Percentiles rank a stretch among this genome's conserved stretches.
Conservation (phyloP, 2,329 filamentous ascomycete genomes). For the Neurospora sp. region DNA sequence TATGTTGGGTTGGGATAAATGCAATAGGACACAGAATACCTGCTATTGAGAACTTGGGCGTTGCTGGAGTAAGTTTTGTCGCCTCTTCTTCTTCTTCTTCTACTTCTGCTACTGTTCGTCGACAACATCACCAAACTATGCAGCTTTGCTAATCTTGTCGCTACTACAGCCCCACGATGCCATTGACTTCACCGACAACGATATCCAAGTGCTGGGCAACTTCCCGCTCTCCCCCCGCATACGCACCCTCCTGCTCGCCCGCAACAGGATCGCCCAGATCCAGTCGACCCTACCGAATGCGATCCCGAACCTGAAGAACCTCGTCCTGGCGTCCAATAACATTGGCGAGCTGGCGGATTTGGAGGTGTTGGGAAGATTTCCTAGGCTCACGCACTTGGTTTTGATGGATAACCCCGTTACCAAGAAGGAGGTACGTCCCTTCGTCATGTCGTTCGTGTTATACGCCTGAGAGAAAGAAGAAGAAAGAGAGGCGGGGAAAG, state of each 20-base stretch:
- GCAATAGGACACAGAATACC: slow-evolving; percentile 92
- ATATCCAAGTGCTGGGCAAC: slow-evolving; percentile 81
- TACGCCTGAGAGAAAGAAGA: background rate
- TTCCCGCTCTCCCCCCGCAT: slow-evolving; percentile 87
- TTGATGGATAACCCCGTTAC: slow-evolving; percentile 82
- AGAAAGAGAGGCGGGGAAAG: background rate
- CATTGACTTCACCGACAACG: slow-evolving; percentile 98
- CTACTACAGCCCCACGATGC: slow-evolving; percentile 72
- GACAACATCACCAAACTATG: background rate
- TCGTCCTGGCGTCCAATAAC: slow-evolving; percentile 78
- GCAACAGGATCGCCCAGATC: slow-evolving; percentile 79
- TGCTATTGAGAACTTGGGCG: slow-evolving; percentile 93
- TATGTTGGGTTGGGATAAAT: slow-evolving; percentile 18
- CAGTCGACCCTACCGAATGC: slow-evolving; percentile 64
- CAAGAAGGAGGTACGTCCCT: slow-evolving; percentile 70
- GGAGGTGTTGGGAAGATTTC: slow-evolving; percentile 64
- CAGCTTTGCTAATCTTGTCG: background rate
- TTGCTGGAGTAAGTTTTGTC: slow-evolving; percentile 63
- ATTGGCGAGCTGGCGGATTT: slow-evolving; percentile 78
- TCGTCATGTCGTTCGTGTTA: background rate
- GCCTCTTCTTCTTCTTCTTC: slow-evolving; percentile 2
- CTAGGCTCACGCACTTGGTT: slow-evolving; percentile 67
- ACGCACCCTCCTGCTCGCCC: slow-evolving; percentile 76
- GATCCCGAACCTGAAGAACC: slow-evolving; percentile 70
- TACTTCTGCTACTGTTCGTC: background rate